A percentile compares a stretch with the other conserved stretches of the same genome.
These are phyloP conservation scores for Kodamaea fukazawae DNA, from an alignment of 805 yeast genomes.

Conservation along the genomic window DNA sequence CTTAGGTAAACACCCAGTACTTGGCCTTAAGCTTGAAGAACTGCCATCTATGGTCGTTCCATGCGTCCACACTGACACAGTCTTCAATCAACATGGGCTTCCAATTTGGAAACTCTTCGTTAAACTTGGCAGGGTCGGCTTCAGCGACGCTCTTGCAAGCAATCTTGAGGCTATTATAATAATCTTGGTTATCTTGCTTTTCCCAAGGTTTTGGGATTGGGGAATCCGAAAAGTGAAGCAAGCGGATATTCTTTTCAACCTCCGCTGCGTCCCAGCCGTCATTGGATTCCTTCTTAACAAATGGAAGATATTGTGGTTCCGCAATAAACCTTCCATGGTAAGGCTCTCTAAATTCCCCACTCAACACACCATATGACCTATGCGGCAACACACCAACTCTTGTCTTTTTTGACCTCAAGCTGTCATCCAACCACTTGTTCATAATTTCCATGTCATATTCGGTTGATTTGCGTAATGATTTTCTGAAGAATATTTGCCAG, in stretches of 20 bases:
- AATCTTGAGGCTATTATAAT: slow-evolving; percentile 25
- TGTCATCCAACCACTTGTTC: slow-evolving; percentile 48
- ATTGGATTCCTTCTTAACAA: slow-evolving; percentile 15
- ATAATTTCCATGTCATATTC: slow-evolving; percentile 58
- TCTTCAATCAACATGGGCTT: slow-evolving; percentile 28
- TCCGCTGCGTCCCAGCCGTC: slow-evolving; percentile 33
- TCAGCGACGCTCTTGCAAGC: slow-evolving; percentile 21
- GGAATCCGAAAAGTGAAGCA: slow-evolving; percentile 63
- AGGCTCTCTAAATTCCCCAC: slow-evolving; percentile 45
- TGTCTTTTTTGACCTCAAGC: slow-evolving; percentile 28
- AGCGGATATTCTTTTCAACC: slow-evolving; percentile 32
- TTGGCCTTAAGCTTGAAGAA: slow-evolving; percentile 11
- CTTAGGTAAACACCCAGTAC: no score
- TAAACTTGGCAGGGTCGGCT: slow-evolving; percentile 14
- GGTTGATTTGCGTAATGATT: slow-evolving; percentile 19
- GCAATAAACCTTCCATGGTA: slow-evolving; percentile 41
- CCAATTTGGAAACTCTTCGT: slow-evolving; percentile 18
- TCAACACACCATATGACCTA: slow-evolving; percentile 46
- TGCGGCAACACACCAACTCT: slow-evolving; percentile 47
- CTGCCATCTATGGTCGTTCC: slow-evolving; percentile 23
- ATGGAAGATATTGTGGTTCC: slow-evolving; percentile 44
- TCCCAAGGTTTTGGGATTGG: slow-evolving; percentile 71
- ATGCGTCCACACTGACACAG: slow-evolving; percentile 29
- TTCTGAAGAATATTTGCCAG: slow-evolving; percentile 24
- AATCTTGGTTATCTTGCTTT: slow-evolving; percentile 18